Conservation (phyloP, 164 flowering plant genomes). For the Houttuynia cordata region DNA sequence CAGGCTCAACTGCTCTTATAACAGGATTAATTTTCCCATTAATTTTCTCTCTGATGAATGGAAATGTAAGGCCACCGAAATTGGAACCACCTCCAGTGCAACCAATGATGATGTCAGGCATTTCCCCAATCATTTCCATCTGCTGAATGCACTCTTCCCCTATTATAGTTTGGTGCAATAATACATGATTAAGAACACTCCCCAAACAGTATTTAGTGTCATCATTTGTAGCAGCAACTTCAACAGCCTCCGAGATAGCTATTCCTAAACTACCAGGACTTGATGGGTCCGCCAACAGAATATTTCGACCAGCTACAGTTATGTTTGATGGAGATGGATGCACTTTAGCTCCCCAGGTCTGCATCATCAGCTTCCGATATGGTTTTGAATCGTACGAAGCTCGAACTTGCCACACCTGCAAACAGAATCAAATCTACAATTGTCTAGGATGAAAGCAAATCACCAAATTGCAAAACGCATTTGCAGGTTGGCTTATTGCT, state of each 20-base stretch:
- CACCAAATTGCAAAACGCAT: not conserved
- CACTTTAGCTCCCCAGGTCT: constrained; percentile 97
- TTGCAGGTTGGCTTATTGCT: not conserved
- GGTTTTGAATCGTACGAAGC: constrained; percentile 94
- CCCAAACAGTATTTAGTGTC: constrained; percentile 89
- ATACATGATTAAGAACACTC: constrained; percentile 90
- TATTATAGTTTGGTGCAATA: constrained; percentile 87
- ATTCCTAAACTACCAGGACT: constrained; percentile 94
- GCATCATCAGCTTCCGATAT: constrained; percentile 89
- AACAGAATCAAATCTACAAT: not conserved
- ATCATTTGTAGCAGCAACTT: constrained; percentile 57
- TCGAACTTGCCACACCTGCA: constrained; percentile 96
- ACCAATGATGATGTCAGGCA: constrained; percentile 84
- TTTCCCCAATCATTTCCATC: constrained; percentile 85
- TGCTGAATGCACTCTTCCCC: constrained; percentile 92
- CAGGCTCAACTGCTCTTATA: constrained; percentile 81
- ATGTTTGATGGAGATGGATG: constrained; percentile 82
- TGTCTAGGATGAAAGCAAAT: not conserved
- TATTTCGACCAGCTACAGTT: constrained; percentile 63
- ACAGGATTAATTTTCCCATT: constrained; percentile 69
- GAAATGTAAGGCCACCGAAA: constrained; percentile 84
- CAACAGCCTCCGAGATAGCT: constrained; percentile 96
- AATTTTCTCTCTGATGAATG: constrained; percentile 82
- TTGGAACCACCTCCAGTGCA: constrained; percentile 98
- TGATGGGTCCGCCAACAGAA: constrained; percentile 55